Base-by-base conservation (phyloP, 2,329 filamentous ascomycete genomes). In the Xylogone sp. region DNA sequence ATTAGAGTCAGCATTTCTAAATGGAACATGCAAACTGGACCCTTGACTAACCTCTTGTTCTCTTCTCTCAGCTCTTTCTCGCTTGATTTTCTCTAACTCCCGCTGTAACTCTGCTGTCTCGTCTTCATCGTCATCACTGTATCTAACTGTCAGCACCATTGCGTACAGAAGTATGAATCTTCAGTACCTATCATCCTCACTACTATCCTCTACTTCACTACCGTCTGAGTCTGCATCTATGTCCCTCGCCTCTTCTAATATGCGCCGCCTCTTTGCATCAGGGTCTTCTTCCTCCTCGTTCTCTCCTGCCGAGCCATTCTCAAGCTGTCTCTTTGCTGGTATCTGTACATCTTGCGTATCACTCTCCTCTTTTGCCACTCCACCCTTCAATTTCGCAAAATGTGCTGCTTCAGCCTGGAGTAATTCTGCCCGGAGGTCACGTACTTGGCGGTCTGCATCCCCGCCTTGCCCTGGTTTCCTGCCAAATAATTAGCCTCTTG, bases 71-170 rank as follows among this genome's bases (percentile, higher is more conserved):
- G 87, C 87, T 49, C 90, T 77, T 69, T 96, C 91, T 56, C 84
- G 84, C 68, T 95, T 90, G 68, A 99, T 96, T 68, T 96, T 94
- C 65, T 96, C 93, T 44, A 99, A 73, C 68, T 99, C 94, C 43
- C 93, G 82, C 79, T 96, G 89, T 57, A 99, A 75, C 67, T 95
- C 90, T 0, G 90, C 92, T 4, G 90, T 87, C 62, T 93, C 89
- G 60, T 96, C 90, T 59, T 91, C 87, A 49, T 88, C 83, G 45
- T 86, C n/a, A n/a, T n/a, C 83, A 57, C 84, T 84, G 45, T 21
- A 42, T 60, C 65, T 72, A 9, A 5, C n/a, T 59, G 50, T 75
- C 66, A 62, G 66, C 46, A 39, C 27, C 50, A 16, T 18, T 18
- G 16, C n/a, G n/a, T 39, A 24, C 1, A 48, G 13, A 43, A 20